These are phyloP conservation scores for Fusarium tanahbumbuense DNA, from an alignment of 2,329 filamentous ascomycete species.

Conservation along the genomic window DNA sequence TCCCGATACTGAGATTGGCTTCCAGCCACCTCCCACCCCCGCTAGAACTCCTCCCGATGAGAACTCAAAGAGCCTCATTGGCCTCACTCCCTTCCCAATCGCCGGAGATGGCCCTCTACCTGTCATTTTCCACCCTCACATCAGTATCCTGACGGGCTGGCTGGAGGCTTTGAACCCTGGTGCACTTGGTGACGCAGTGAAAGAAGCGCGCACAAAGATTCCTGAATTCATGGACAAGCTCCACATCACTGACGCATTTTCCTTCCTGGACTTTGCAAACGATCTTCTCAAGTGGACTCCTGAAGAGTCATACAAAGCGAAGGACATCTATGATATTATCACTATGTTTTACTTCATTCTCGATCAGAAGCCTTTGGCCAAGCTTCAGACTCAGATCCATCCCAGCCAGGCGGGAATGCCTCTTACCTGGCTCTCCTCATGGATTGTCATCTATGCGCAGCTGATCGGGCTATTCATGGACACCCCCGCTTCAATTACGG, in stretches of 20 bases:
- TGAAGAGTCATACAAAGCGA: not conserved
- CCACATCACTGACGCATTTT: conserved; percentile 2
- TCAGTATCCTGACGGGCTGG: conserved; percentile 2
- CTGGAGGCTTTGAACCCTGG: not conserved
- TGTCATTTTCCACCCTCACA: not conserved
- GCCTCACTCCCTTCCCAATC: not conserved
- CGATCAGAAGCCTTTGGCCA: not conserved
- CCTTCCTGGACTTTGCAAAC: conserved; percentile 15
- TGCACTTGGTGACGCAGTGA: conserved; percentile 4
- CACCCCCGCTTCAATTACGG: not conserved
- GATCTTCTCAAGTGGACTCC: conserved; percentile 17
- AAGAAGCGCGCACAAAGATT: not conserved
- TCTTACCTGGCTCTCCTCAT: conserved; percentile 12
- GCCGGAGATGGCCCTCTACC: not conserved
- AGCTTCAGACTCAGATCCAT: not conserved
- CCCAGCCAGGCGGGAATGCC: not conserved
- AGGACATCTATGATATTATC: conserved; percentile 15
- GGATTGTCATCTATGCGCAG: conserved; percentile 15
- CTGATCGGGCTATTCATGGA: conserved; percentile 22
- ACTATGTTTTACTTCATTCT: conserved; percentile 17
- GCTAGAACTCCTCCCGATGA: not conserved
- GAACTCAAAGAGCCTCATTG: conserved; percentile 2
- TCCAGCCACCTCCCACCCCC: conserved; percentile 8
- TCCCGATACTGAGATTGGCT: conserved; percentile 13
- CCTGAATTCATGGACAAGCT: conserved; percentile 20